Evolutionary conservation across 441 rosid species (phyloP), one percentile per base, ranked within the genome.

Genomic region (Oxalis stricta): DNA sequence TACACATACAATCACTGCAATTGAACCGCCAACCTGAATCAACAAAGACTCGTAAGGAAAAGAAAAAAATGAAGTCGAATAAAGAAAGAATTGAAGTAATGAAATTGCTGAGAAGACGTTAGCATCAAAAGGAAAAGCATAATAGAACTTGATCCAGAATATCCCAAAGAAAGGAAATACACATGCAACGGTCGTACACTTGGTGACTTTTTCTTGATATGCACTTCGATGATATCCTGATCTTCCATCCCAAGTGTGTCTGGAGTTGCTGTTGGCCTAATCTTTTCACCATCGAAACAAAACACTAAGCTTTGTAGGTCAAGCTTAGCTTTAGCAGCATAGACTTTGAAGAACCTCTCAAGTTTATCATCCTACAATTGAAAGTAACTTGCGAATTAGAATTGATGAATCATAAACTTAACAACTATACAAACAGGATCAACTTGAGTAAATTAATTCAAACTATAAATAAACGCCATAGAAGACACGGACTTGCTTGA

Each of bases 241-340:
- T 89, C 92, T 48, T 89, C 95, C 92, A 89, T 79, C 13, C 66
- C 97, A 34, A 89, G 91, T 56, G 65, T 53, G 40, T 52, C 59
- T 20, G 97, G 97, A n/a, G 92, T 82, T 14, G 73, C 69, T 2
- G 70, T 30, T 18, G 79, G 80, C 63, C 56, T 59, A 26, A 89
- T 57, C 67, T 71, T 77, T 41, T 77, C 88, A 42, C 97, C 97
- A 40, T 89, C 97, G 47, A 89, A 84, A 13, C 56, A 50, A 67
- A 84, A 89, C 28, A 66, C 72, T 53, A 89, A 63, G 54, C 39
- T 69, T 50, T 72, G 32, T 18, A 41, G 33, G 37, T 69, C 63
- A 22, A 72, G 74, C 51, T 73, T 67, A 29, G 18, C 73, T 63
- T 52, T 89, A 26, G 77, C 77, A 0, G 92, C 69, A 48, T 89